Evolutionary conservation across 2,329 filamentous ascomycete genomes (phyloP), one percentile per base, ranked within the genome.

Genomic region (Clathrospora elynae): DNA sequence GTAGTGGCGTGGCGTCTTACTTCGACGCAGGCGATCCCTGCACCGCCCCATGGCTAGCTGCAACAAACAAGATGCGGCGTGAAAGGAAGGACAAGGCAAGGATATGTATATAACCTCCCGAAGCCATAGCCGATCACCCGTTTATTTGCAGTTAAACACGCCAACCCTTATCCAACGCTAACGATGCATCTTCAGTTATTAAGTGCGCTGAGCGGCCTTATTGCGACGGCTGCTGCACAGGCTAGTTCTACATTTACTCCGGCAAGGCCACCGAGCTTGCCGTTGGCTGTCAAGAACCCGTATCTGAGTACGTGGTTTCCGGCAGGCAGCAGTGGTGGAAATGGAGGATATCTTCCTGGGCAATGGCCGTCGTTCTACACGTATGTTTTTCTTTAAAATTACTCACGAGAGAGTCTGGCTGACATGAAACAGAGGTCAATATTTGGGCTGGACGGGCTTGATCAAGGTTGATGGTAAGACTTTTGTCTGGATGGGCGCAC

Each of bases 301-400:
- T 92, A 91, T 55, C 70, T 91, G 11, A 89, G 81, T 62, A 80
- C 83, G 10, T 89, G 86, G 85, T 75, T 86, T 28, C 71, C 79
- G 43, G 83, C 78, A 7, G 84, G 83, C 1, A 79, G 73, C 18
- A 76, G 83, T 62, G 81, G 78, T 14, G 79, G 80, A 7, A 81
- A 85, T 59, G 83, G 83, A 22, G 85, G 84, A 1, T 80, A 85
- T 46, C 75, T 90, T 19, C 79, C 86, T 0, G 85, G 86, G 2
- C 70, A 82, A 60, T 90, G 85, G 85, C 80, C 85, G 1, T 75
- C 73, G 1, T 87, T 87, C 55, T 90, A 84, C 82, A 75, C 75
- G 85, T 42, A 12, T 6, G 36, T 22, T 13, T 5, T 6, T 8
- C n/a, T 22, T n/a, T 1, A 33, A 7, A 10, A 11, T 2, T 11